Evolutionary conservation across 768 basidiomycete genomes (phyloP).

Genomic region (Podaxis carcinomalis): DNA sequence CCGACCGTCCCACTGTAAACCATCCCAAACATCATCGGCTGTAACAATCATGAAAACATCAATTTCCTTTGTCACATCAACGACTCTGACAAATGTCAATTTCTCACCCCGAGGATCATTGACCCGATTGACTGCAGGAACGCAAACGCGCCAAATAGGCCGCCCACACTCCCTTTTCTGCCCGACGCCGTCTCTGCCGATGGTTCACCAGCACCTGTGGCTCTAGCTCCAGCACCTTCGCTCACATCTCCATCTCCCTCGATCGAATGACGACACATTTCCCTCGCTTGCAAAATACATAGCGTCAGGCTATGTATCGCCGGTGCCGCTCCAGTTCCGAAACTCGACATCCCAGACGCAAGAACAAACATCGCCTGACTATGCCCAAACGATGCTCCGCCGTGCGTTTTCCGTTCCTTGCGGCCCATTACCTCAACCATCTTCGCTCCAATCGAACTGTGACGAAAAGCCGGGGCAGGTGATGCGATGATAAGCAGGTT

Average conservation of each 20-base stretch:
- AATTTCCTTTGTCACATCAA: slow-evolving; percentile 1
- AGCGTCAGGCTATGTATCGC: slow-evolving; percentile 69
- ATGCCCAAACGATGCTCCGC: slow-evolving; percentile 5
- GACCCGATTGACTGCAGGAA: slow-evolving; percentile 67
- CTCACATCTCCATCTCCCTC: slow-evolving; percentile 1
- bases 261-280: slow-evolving; percentile 21
- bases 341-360: slow-evolving; percentile 51
- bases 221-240: slow-evolving; percentile 14
- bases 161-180: neutral
- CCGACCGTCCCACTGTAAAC: slow-evolving; percentile 70
- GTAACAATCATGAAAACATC: slow-evolving; percentile 7
- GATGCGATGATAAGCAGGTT: slow-evolving; percentile 54
- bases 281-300: slow-evolving; percentile 49
- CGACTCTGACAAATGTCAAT: neutral
- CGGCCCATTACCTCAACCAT: neutral
- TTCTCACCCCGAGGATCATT: slow-evolving; percentile 53
- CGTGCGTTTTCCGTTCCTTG: slow-evolving; percentile 7
- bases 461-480: slow-evolving; percentile 40
- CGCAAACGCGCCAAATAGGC: slow-evolving; percentile 66
- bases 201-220: slow-evolving; percentile 18
- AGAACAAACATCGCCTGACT: slow-evolving; percentile 55
- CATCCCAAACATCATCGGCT: slow-evolving; percentile 71
- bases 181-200: slow-evolving; percentile 20
- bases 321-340: slow-evolving; percentile 69
- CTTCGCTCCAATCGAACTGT: slow-evolving; percentile 1